phyloP scores from a whole-genome alignment of 352 stramenopile genomes.

The Thraustochytrium sp. region DNA sequence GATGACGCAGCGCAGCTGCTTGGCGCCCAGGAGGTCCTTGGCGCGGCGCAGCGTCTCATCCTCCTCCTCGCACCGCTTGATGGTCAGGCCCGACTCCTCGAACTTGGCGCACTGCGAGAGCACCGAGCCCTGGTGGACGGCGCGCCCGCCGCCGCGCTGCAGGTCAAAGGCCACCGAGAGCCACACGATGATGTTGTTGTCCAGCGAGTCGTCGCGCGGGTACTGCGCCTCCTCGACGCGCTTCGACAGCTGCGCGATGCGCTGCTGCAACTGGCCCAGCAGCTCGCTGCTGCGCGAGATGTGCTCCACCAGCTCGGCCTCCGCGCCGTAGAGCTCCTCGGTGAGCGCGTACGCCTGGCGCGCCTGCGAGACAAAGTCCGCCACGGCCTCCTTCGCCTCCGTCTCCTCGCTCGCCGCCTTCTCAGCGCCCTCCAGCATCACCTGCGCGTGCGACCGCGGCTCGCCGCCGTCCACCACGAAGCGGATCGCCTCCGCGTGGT shows the following conservation, averaged over 20 bases:
- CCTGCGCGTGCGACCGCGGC: background rate
- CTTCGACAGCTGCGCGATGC: constrained; percentile 36
- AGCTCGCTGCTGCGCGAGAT: background rate
- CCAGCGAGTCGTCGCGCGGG: constrained; percentile 49
- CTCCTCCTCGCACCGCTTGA: constrained; percentile 37
- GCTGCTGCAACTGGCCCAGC: constrained; percentile 29
- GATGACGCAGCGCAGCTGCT: constrained; percentile 47
- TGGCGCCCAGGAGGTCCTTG: constrained; percentile 19
- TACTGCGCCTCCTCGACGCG: constrained; percentile 47
- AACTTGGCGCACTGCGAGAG: constrained; percentile 39
- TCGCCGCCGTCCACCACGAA: constrained; percentile 45
- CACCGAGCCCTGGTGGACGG: constrained; percentile 34
- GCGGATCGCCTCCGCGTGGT: constrained; percentile 33
- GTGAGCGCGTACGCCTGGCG: constrained; percentile 29
- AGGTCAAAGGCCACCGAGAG: constrained; percentile 42
- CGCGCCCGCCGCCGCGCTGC: background rate
- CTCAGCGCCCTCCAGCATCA: background rate
- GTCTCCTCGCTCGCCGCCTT: background rate
- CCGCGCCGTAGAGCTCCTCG: constrained; percentile 40
- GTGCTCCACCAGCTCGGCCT: constrained; percentile 42
- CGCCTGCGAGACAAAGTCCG: background rate
- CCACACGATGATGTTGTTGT: constrained; percentile 49
- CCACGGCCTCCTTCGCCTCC: background rate
- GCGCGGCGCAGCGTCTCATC: constrained; percentile 38
- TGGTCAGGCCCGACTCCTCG: constrained; percentile 43